Conservation (phyloP, 2,329 filamentous ascomycete species). For the Epichloe scottii region DNA sequence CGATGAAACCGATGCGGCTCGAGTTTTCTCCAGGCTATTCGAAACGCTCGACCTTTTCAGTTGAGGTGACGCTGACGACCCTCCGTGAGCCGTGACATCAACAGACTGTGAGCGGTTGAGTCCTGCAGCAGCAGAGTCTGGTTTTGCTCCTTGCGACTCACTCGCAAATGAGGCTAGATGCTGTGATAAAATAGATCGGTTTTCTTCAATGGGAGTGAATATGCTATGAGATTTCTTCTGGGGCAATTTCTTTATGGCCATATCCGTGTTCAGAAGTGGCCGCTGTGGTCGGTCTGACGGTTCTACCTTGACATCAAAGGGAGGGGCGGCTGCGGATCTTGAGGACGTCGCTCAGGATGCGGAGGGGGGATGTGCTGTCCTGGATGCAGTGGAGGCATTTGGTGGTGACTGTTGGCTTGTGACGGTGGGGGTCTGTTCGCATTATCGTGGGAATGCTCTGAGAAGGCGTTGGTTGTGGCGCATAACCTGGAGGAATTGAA, state of each 20-base stretch:
- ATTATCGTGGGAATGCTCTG: constrained; percentile 31
- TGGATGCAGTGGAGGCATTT: constrained; percentile 24
- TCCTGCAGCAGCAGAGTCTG: constrained; percentile 20
- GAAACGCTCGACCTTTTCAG: constrained; percentile 38
- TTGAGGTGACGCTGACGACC: constrained; percentile 43
- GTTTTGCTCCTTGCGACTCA: constrained; percentile 31
- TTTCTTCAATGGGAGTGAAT: constrained; percentile 94
- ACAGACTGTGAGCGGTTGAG: constrained; percentile 48
- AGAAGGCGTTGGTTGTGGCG: constrained; percentile 42
- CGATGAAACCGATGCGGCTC: constrained; percentile 37
- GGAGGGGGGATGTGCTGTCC: constrained; percentile 41
- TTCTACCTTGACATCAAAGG: constrained; percentile 35
- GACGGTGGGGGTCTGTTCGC: constrained; percentile 49
- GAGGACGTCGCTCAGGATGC: constrained; percentile 29
- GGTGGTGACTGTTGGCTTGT: constrained; percentile 40
- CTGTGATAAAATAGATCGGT: constrained; percentile 73
- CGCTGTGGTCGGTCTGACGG: constrained; percentile 33
- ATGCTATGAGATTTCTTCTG: constrained; percentile 82
- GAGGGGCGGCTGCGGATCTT: constrained; percentile 40
- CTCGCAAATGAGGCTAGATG: constrained; percentile 60
- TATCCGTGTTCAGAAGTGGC: constrained; percentile 37
- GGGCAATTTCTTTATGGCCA: constrained; percentile 48
- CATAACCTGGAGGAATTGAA: constrained; percentile 56
- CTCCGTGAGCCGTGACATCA: constrained; percentile 43
- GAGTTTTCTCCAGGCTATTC: constrained; percentile 31